Percentiles rank a stretch among this genome's conserved stretches.
Evolutionary conservation across 2,329 filamentous ascomycete genomes (phyloP).

Genomic region (Colletotrichum salicis): DNA sequence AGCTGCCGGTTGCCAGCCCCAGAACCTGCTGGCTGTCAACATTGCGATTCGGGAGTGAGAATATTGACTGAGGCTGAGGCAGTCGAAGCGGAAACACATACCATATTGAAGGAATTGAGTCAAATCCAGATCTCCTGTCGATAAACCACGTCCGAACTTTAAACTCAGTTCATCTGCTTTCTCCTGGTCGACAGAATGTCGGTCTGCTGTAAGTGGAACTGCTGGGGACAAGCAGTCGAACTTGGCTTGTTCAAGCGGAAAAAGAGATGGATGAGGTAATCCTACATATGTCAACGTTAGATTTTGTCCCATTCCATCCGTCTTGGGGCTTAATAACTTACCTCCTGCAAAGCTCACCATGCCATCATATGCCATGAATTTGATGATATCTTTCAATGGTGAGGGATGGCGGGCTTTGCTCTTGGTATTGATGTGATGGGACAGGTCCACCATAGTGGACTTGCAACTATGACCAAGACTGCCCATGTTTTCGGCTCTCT

Average conservation of each 20-base stretch:
- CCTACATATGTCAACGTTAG: conserved; percentile 15
- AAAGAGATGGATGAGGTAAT: conserved; percentile 43
- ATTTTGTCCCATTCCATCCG: no score
- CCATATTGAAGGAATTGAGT: background rate
- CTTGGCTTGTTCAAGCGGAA: conserved; percentile 38
- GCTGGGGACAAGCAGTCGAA: conserved; percentile 31
- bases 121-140: background rate
- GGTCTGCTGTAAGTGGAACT: background rate
- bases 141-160: background rate
- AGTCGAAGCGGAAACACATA: background rate
- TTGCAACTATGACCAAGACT: background rate
- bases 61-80: background rate
- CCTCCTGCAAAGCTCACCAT: conserved; percentile 47
- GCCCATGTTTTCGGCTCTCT: background rate
- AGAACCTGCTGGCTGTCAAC: background rate
- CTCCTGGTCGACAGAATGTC: background rate
- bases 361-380: conserved; percentile 46
- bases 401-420: conserved; percentile 44
- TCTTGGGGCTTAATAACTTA: no score
- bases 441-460: conserved; percentile 38
- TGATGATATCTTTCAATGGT: conserved; percentile 47
- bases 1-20: conserved; percentile 37
- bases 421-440: conserved; percentile 45
- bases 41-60: background rate
- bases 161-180: conserved; percentile 18